phyloP scores from a whole-genome alignment of 495 filamentous ascomycete genomes.

The Lophium mytilinum region DNA sequence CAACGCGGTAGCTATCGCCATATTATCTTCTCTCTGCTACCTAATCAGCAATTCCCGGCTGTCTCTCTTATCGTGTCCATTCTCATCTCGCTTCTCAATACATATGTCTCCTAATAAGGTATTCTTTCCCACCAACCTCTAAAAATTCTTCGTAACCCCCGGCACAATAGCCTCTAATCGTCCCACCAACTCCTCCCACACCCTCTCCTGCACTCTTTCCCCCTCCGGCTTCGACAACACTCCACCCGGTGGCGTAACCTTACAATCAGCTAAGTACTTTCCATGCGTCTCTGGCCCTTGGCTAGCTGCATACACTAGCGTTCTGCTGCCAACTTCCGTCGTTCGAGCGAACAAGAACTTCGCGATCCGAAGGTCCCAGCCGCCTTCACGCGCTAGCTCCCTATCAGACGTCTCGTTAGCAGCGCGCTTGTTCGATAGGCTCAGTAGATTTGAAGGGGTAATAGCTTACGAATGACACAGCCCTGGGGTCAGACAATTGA shows the following conservation, averaged over 20 bases:
- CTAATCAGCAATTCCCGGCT: no score
- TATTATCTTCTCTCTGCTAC: no score
- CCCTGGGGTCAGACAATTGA: conserved; percentile 39
- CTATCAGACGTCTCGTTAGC: neutral
- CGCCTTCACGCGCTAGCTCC: conserved; percentile 27
- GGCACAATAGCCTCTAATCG: conserved; percentile 28
- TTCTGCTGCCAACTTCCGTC: conserved; percentile 37
- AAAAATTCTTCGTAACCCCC: conserved; percentile 18
- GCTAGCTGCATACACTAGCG: conserved; percentile 33
- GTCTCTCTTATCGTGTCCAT: no score
- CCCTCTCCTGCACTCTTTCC: conserved; percentile 20
- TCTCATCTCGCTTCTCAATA: no score
- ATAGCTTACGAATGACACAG: conserved; percentile 32
- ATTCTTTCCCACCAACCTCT: neutral
- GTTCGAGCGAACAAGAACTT: conserved; percentile 25
- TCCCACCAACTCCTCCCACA: conserved; percentile 27
- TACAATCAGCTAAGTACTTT: conserved; percentile 29
- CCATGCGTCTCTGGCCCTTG: conserved; percentile 34
- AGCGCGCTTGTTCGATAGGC: no score
- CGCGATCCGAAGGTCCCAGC: conserved; percentile 1
- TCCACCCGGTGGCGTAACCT: conserved; percentile 13
- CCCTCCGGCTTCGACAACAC: conserved; percentile 21
- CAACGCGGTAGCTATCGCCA: no score
- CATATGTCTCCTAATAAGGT: no score
- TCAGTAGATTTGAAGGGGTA: no score